Base-by-base conservation (phyloP, 345 rosid genomes). In the Aquilaria malaccensis region DNA sequence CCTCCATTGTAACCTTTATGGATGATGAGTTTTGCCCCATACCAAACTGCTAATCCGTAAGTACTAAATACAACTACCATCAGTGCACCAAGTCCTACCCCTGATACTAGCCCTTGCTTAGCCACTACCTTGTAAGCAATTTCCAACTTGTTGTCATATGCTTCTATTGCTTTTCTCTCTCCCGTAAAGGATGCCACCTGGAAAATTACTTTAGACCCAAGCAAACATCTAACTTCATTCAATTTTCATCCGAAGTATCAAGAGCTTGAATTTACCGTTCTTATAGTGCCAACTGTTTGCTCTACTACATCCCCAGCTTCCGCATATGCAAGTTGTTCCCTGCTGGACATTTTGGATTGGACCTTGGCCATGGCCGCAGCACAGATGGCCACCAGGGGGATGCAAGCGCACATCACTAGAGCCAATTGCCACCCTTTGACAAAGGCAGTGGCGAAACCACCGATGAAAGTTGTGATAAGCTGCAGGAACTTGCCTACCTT, bases 141-240 rank as follows among this genome's bases (percentile, higher is more conserved):
- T 62, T 78, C 71, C 4, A 92, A 78, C 67, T 80, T 85, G 4
- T 50, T 70, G 45, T 86, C 70, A 46, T 92, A 92, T 2, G 82
- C 86, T 7, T 76, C 79, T 29, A 80, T 74, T 13, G 96, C 93
- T 13, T 59, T 74, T 71, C 85, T 86, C 81, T 92, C 98, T 41
- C 96, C 95, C 0, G 95, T 82, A 75, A 92, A 92, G n/a, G 96
- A 85, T 52, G 83, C 88, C 13, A 92, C 96, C 97, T 64, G 58
- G n/a, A 55, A 2, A 45, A 11, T 57, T 33, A 52, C 13, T 22
- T 51, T 15, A 13, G 29, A 37, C 30, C 3, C 1, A 2, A 11
- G 52, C 33, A 9, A 46, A 33, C 43, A 12, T 46, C 13, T 9
- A 63, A 65, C 29, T 67, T 49, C 6, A 7, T 2, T 7, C 13